A percentile compares a stretch with the other conserved stretches of the same genome.
phyloP scores from a whole-genome alignment of 371 early-diverging fungal genomes.

The Rhizopus delemar region DNA sequence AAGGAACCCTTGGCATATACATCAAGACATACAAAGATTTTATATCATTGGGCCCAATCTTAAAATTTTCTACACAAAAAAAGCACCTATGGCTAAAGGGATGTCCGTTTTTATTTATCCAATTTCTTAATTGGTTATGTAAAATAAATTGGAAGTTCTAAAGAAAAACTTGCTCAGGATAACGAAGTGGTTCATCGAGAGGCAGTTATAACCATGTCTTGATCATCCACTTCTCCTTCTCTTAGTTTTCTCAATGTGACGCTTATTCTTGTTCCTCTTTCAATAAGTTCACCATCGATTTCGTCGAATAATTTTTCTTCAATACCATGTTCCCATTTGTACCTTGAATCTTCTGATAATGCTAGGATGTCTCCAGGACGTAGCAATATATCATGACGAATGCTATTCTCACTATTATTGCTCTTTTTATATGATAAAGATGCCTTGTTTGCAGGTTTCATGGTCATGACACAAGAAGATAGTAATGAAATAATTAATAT shows the following conservation, averaged over 20 bases:
- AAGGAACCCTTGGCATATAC: too few relatives aligned
- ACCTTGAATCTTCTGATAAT: conserved; percentile 39
- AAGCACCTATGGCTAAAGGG: too few relatives aligned
- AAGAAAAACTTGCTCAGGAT: too few relatives aligned
- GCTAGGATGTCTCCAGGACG: conserved; percentile 45
- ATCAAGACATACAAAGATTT: too few relatives aligned
- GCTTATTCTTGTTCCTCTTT: conserved; percentile 44
- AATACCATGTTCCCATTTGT: conserved; percentile 51
- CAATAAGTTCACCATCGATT: conserved; percentile 30
- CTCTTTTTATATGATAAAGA: background rate
- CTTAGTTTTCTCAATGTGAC: conserved; percentile 42
- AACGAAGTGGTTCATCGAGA: background rate
- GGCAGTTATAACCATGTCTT: background rate
- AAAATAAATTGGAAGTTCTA: too few relatives aligned
- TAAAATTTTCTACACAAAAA: too few relatives aligned
- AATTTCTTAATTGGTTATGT: too few relatives aligned
- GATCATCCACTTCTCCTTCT: background rate
- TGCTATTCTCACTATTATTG: conserved; percentile 5
- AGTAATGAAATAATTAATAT: conserved; percentile 44
- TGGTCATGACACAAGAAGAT: conserved; percentile 50
- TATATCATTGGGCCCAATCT: too few relatives aligned
- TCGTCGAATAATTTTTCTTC: conserved; percentile 27
- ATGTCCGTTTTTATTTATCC: too few relatives aligned
- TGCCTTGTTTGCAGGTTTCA: conserved; percentile 26
- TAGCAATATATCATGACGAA: conserved; percentile 22